Percentiles rank a stretch among this genome's conserved stretches.
Conservation (phyloP, 495 filamentous ascomycete species). For the Daldinia bambusicola region DNA sequence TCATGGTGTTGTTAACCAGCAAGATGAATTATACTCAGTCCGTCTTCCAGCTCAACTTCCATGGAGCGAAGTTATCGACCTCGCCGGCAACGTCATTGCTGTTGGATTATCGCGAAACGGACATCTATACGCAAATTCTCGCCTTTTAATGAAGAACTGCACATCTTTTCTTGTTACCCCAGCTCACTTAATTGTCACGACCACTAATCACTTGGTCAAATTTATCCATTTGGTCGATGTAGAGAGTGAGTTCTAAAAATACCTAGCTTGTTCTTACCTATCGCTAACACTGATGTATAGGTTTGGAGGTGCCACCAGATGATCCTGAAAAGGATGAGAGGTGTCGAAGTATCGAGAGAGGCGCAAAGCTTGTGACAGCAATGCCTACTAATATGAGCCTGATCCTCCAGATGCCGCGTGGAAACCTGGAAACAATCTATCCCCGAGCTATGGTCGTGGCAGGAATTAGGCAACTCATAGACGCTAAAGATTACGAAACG, state of each 20-base stretch:
- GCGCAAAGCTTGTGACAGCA: slow-evolving; percentile 84
- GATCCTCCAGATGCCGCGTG: slow-evolving; percentile 90
- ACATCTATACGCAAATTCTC: slow-evolving; percentile 79
- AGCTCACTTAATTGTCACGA: slow-evolving; percentile 90
- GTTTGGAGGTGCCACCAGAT: slow-evolving; percentile 83
- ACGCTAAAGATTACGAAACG: slow-evolving; percentile 78
- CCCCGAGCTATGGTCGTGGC: slow-evolving; percentile 92
- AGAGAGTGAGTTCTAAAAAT: slow-evolving; percentile 64
- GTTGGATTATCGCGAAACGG: slow-evolving; percentile 79
- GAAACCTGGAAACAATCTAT: slow-evolving; percentile 95
- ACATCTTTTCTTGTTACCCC: slow-evolving; percentile 88
- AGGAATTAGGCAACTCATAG: slow-evolving; percentile 82
- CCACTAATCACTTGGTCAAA: slow-evolving; percentile 88
- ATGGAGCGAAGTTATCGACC: slow-evolving; percentile 60
- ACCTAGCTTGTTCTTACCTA: slow-evolving; percentile 11
- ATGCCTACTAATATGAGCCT: slow-evolving; percentile 87
- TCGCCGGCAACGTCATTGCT: slow-evolving; percentile 54
- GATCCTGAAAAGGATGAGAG: slow-evolving; percentile 92
- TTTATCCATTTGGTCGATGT: slow-evolving; percentile 82
- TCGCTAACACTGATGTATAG: slow-evolving; percentile 52
- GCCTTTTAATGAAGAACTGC: slow-evolving; percentile 79
- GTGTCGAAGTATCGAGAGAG: slow-evolving; percentile 91
- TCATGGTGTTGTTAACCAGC: slow-evolving; percentile 47
- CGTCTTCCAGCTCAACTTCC: slow-evolving; percentile 60
- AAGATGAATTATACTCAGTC: slow-evolving; percentile 46